These are phyloP conservation scores for Candida rishiriensis DNA, from an alignment of 805 yeast genomes.

Conservation along the genomic window DNA sequence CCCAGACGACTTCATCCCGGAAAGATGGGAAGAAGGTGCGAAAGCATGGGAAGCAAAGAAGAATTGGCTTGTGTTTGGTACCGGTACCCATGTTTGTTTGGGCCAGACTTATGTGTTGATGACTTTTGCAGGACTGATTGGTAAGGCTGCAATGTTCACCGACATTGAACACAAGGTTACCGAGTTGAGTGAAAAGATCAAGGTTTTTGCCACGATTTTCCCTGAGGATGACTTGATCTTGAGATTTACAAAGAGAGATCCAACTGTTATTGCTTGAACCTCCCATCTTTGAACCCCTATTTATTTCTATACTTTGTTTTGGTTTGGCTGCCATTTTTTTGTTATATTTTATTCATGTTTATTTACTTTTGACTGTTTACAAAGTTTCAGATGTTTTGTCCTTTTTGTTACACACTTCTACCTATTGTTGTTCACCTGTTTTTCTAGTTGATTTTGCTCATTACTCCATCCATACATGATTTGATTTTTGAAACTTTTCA, in stretches of 20 bases:
- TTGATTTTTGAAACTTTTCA: too few species aligned
- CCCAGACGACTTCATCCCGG: constrained; percentile 94
- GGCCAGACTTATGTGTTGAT: constrained; percentile 93
- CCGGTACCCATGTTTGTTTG: constrained; percentile 94
- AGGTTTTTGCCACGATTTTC: constrained; percentile 97
- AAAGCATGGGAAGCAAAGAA: constrained; percentile 70
- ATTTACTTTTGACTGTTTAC: too few species aligned
- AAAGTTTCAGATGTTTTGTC: too few species aligned
- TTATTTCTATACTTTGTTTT: neutral
- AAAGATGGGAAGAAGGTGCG: constrained; percentile 85
- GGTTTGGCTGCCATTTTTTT: too few species aligned
- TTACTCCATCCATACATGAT: too few species aligned
- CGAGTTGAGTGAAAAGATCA: constrained; percentile 81
- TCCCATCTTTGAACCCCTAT: too few species aligned
- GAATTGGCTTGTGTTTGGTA: constrained; percentile 96
- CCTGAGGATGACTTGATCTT: constrained; percentile 92
- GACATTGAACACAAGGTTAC: constrained; percentile 84
- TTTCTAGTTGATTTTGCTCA: too few species aligned
- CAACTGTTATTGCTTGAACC: constrained; percentile 23
- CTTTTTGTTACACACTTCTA: too few species aligned
- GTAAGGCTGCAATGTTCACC: constrained; percentile 79
- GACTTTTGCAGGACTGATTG: constrained; percentile 84
- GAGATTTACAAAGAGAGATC: constrained; percentile 66
- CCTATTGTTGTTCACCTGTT: too few species aligned
- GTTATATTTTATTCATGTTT: too few species aligned